phyloP scores from a whole-genome alignment of 345 rosid genomes.

The Eucalyptus regnans region DNA sequence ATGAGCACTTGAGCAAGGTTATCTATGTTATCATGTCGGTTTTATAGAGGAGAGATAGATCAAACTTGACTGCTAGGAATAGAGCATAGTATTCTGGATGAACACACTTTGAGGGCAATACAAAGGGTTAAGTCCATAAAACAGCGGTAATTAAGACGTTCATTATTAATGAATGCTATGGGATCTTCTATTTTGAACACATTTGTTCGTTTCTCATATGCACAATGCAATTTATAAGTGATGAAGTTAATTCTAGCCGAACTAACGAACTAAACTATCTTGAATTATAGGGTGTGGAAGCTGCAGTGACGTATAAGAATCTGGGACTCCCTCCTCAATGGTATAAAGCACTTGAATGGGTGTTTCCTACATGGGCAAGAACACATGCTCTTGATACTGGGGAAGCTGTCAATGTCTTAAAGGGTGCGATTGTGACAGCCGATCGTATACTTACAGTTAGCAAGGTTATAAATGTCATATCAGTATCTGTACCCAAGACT shows the following conservation, averaged over 20 bases:
- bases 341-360: constrained; percentile 94
- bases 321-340: constrained; percentile 80
- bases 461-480: constrained; percentile 41
- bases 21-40: not conserved
- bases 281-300: constrained; percentile 72
- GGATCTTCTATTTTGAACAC: not conserved
- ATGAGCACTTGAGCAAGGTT: not conserved
- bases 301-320: constrained; percentile 56
- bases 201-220: not conserved
- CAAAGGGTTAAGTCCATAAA: not conserved
- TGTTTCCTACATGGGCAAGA: constrained; percentile 97
- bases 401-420: constrained; percentile 88
- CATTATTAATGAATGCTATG: not conserved
- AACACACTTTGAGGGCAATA: not conserved
- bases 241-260: not conserved
- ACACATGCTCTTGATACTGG: constrained; percentile 99
- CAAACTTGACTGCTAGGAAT: not conserved
- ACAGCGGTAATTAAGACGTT: not conserved
- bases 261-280: not conserved
- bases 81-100: not conserved
- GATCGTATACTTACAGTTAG: constrained; percentile 91
- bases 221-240: not conserved
- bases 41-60: not conserved
- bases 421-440: constrained; percentile 92
- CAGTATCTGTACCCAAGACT: not conserved